phyloP scores from a whole-genome alignment of 2,329 filamentous ascomycete species.

The Cryphonectria radicalis region DNA sequence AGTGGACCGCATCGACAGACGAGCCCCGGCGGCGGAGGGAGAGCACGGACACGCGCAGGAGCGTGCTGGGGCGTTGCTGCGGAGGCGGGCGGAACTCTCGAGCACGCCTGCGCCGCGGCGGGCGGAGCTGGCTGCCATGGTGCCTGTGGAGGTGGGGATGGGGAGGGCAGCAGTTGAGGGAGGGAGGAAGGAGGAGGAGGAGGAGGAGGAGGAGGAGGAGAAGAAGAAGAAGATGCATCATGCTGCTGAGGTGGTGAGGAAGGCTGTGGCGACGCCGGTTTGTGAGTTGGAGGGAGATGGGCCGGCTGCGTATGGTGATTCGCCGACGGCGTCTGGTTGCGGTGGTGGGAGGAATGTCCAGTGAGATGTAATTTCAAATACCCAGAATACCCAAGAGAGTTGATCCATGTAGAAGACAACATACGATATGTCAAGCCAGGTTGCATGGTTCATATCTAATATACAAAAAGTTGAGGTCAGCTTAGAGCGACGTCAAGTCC shows the following conservation, averaged over 20 bases:
- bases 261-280: not conserved
- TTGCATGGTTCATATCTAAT: not conserved
- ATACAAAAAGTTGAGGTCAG: not conserved
- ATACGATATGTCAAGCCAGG: not conserved
- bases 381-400: not conserved
- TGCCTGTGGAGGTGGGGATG: not conserved
- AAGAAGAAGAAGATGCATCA: not conserved
- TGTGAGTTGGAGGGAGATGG: slow-evolving; percentile 3
- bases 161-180: not conserved
- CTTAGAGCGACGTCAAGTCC: no score
- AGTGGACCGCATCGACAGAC: not conserved
- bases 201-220: no score
- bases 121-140: slow-evolving; percentile 2
- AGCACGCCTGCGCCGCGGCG: slow-evolving; percentile 6
- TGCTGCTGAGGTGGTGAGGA: not conserved
- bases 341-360: not conserved
- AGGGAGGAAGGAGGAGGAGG: no score
- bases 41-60: not conserved
- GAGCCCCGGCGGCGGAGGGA: not conserved
- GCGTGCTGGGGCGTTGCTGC: not conserved
- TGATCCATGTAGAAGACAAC: not conserved
- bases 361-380: not conserved
- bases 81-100: not conserved
- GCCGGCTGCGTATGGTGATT: not conserved
- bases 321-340: not conserved